phyloP scores from a whole-genome alignment of 257 asterid species.

The Ballota nigra region DNA sequence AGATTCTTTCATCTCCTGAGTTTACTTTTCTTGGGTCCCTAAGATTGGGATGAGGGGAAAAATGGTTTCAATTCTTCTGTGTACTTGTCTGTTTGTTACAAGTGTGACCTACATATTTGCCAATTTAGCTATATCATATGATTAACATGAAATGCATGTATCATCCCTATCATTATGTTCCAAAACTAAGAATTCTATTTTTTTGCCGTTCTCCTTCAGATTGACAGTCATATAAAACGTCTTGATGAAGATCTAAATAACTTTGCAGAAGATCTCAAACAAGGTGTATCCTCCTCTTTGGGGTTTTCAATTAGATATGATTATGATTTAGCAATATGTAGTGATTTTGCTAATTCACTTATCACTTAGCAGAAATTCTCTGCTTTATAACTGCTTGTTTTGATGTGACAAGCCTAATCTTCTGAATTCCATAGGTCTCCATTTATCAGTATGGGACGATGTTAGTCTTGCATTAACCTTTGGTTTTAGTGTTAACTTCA shows the following conservation, averaged over 20 bases:
- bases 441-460: not conserved
- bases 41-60: not conserved
- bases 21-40: not conserved
- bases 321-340: not conserved
- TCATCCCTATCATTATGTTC: constrained; percentile 10
- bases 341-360: not conserved
- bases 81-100: constrained; percentile 3
- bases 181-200: constrained; percentile 21
- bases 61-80: not conserved
- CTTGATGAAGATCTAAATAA: constrained; percentile 92
- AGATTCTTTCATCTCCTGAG: not conserved
- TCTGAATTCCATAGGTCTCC: not conserved
- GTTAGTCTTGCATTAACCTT: not conserved
- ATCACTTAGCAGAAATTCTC: not conserved
- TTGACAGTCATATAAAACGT: constrained; percentile 91
- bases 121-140: constrained; percentile 14
- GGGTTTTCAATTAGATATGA: constrained; percentile 2
- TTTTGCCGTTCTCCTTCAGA: constrained; percentile 49
- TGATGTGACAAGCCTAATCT: not conserved
- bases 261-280: constrained; percentile 96
- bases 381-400: constrained; percentile 2
- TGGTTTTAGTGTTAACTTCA: not conserved
- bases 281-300: constrained; percentile 48
- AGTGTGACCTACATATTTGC: constrained; percentile 3
- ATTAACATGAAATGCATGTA: constrained; percentile 9